Evolutionary conservation across 2,329 filamentous ascomycete genomes (phyloP).

Genomic region (Thelonectria discophora): DNA sequence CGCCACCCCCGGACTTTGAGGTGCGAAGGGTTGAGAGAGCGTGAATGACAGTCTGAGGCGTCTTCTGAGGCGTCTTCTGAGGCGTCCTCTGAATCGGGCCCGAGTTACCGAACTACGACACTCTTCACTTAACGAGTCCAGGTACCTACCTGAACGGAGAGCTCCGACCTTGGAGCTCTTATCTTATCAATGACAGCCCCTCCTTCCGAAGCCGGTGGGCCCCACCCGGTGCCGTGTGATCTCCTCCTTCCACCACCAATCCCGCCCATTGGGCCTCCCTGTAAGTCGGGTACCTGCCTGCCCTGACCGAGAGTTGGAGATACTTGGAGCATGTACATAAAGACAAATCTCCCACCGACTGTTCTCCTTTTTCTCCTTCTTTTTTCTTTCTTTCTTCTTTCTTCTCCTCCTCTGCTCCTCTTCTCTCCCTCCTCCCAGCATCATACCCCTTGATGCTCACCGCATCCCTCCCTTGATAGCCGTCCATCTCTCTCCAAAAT

Average conservation of each 20-base stretch:
- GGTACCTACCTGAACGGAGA: too few relatives aligned
- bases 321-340: constrained; percentile 28
- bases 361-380: constrained; percentile 20
- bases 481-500: background rate
- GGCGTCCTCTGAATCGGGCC: too few relatives aligned
- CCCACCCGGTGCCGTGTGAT: constrained; percentile 27
- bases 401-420: constrained; percentile 27
- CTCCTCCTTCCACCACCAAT: constrained; percentile 7
- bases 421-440: constrained; percentile 41
- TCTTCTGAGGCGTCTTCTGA: too few relatives aligned
- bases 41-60: background rate
- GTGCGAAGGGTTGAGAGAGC: background rate
- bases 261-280: constrained; percentile 5
- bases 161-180: constrained; percentile 40
- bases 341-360: constrained; percentile 29
- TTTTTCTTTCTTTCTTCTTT: constrained; percentile 9
- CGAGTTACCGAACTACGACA: too few relatives aligned
- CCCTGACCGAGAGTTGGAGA: constrained; percentile 6
- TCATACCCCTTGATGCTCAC: constrained; percentile 32
- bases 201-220: constrained; percentile 26
- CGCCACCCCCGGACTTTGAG: constrained; percentile 8
- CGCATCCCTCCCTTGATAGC: constrained; percentile 23
- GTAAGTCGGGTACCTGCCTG: constrained; percentile 21
- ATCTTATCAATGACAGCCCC: constrained; percentile 43
- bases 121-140: too few relatives aligned